Conservation (phyloP, 441 rosid genomes). For the Brassica balearica region DNA sequence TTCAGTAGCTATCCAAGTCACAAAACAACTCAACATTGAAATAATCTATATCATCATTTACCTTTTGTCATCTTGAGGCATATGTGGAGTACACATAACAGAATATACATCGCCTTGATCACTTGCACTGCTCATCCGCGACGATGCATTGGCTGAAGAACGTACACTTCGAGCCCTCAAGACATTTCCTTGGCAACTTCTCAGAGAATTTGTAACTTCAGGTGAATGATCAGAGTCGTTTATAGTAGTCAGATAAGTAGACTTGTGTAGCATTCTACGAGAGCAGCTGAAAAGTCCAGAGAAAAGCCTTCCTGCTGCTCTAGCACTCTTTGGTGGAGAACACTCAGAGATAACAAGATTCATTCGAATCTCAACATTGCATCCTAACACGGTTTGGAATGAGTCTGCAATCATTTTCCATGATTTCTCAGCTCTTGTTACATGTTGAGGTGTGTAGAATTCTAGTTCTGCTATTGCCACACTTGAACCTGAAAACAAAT, state of each 20-base stretch:
- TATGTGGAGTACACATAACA: slow-evolving; percentile 42
- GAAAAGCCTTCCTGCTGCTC: slow-evolving; percentile 62
- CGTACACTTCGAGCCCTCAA: slow-evolving; percentile 58
- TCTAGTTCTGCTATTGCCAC: slow-evolving; percentile 81
- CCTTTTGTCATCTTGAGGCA: slow-evolving; percentile 18
- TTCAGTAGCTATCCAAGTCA: slow-evolving; percentile 19
- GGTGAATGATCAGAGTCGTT: slow-evolving; percentile 49
- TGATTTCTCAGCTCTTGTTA: slow-evolving; percentile 84
- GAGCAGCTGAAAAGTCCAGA: slow-evolving; percentile 80
- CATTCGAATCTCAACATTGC: slow-evolving; percentile 85
- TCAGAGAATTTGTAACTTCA: slow-evolving; percentile 60
- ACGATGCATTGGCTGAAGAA: slow-evolving; percentile 50
- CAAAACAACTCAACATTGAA: slow-evolving; percentile 3
- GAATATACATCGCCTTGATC: slow-evolving; percentile 50
- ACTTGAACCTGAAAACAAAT: slow-evolving; percentile 47
- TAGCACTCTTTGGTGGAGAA: slow-evolving; percentile 54
- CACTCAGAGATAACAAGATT: slow-evolving; percentile 57
- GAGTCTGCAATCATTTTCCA: slow-evolving; percentile 92
- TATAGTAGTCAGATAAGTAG: slow-evolving; percentile 45
- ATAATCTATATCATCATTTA: slow-evolving; percentile 5
- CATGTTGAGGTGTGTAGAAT: slow-evolving; percentile 65
- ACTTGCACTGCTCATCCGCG: slow-evolving; percentile 46
- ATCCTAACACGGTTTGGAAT: slow-evolving; percentile 76
- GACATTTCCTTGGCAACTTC: slow-evolving; percentile 80
- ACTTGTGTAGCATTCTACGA: slow-evolving; percentile 63